Evolutionary conservation across 192 early-diverging fungal genomes (phyloP).

Genomic region (Rhizophagus sp.): DNA sequence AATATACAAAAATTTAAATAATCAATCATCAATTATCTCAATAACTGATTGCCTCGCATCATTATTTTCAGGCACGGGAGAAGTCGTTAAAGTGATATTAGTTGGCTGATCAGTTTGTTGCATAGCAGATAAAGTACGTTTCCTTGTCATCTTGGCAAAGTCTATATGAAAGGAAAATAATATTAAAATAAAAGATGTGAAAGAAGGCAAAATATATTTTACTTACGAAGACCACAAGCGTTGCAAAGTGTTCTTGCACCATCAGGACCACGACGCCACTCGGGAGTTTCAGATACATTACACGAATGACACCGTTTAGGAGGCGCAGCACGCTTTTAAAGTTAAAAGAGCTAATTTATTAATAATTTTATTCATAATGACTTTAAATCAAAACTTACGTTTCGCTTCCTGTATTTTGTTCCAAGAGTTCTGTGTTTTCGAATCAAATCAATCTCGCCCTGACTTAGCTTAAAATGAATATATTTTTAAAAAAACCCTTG

Average conservation of each 20-base stretch:
- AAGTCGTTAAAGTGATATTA: too few species aligned
- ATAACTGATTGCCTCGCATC: too few species aligned
- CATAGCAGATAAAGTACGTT: slow-evolving; percentile 7
- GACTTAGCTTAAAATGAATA: background rate
- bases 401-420: slow-evolving; percentile 14
- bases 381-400: background rate
- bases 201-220: background rate
- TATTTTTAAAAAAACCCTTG: background rate
- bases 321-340: slow-evolving; percentile 54
- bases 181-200: slow-evolving; percentile 4
- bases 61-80: too few species aligned
- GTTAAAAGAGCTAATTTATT: background rate
- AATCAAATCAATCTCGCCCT: background rate
- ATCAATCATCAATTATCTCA: too few species aligned
- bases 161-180: background rate
- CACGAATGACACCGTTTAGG: slow-evolving; percentile 78
- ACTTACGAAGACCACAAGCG: slow-evolving; percentile 89
- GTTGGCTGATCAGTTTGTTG: background rate
- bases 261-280: slow-evolving; percentile 92
- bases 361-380: background rate
- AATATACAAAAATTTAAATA: too few species aligned
- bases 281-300: slow-evolving; percentile 84
- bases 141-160: slow-evolving; percentile 21
- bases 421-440: background rate
- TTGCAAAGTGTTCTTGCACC: slow-evolving; percentile 95